These are phyloP conservation scores for Bauhinia variegata DNA, from an alignment of 306 rosid species.

Conservation along the genomic window DNA sequence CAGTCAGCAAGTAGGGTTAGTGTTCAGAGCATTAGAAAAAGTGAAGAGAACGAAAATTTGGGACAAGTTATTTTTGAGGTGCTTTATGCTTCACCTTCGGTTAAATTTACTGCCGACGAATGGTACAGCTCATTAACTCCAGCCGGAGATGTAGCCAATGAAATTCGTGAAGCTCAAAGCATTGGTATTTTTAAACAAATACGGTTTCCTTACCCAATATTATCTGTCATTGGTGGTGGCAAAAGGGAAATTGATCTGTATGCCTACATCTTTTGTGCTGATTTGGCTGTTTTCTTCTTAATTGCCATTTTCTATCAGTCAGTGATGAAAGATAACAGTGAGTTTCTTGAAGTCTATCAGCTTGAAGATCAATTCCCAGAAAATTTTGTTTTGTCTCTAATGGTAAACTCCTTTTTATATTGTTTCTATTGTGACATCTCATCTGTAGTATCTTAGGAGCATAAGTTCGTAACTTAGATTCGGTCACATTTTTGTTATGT, in stretches of 20 bases:
- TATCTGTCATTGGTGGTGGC: constrained; percentile 84
- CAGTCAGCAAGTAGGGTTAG: constrained; percentile 84
- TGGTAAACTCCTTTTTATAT: constrained; percentile 56
- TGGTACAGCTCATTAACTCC: constrained; percentile 83
- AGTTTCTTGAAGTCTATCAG: constrained; percentile 85
- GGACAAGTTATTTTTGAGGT: constrained; percentile 81
- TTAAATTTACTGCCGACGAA: constrained; percentile 58
- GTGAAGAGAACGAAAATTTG: constrained; percentile 62
- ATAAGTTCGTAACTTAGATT: neutral
- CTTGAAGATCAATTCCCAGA: constrained; percentile 96
- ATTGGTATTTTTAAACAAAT: constrained; percentile 60
- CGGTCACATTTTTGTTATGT: constrained; percentile 5
- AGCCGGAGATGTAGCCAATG: constrained; percentile 83
- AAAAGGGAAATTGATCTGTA: constrained; percentile 83
- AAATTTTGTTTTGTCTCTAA: constrained; percentile 74
- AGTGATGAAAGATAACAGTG: constrained; percentile 70
- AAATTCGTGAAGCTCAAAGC: constrained; percentile 67
- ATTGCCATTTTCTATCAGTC: constrained; percentile 79
- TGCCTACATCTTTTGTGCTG: constrained; percentile 91
- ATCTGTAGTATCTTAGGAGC: neutral
- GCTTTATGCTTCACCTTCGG: constrained; percentile 71
- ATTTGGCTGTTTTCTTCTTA: constrained; percentile 81
- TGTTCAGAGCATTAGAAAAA: constrained; percentile 88
- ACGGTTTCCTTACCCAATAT: constrained; percentile 73
- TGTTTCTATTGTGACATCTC: constrained; percentile 2